Conservation (phyloP, 2,329 filamentous ascomycete species). For the Alternaria solani region DNA sequence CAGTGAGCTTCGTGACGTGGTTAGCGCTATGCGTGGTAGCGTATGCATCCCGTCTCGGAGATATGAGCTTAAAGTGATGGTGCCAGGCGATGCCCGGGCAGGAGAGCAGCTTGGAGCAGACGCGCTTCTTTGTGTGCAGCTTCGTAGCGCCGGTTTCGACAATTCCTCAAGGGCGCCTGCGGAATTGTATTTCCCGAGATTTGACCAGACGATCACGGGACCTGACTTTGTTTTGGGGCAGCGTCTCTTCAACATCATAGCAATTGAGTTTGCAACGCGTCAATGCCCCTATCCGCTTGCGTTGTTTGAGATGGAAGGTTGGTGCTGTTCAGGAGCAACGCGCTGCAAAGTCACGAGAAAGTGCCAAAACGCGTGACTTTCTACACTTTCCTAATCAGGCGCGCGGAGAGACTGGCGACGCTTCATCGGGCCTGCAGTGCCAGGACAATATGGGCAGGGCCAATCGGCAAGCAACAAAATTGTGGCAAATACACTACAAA, state of each 20-base stretch:
- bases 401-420: constrained; percentile 7
- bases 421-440: constrained; percentile 17
- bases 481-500: constrained; percentile 4
- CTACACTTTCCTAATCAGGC: constrained; percentile 5
- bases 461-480: constrained; percentile 21
- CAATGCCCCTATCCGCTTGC: not conserved
- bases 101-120: not conserved
- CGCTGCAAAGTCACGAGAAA: constrained; percentile 7
- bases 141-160: not conserved
- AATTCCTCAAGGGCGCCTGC: not conserved
- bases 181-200: not conserved
- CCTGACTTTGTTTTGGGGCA: not conserved
- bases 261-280: not conserved
- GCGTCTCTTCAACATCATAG: not conserved
- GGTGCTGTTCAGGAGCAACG: not conserved
- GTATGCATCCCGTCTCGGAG: constrained; percentile 3
- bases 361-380: constrained; percentile 18
- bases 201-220: not conserved
- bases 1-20: constrained; percentile 15
- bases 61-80: constrained; percentile 4
- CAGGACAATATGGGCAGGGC: constrained; percentile 11
- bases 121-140: not conserved
- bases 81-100: constrained; percentile 7
- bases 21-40: constrained; percentile 13
- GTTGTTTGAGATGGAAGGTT: not conserved